Evolutionary conservation across 805 yeast genomes (phyloP).

Genomic region (Metschnikowia gruessii): DNA sequence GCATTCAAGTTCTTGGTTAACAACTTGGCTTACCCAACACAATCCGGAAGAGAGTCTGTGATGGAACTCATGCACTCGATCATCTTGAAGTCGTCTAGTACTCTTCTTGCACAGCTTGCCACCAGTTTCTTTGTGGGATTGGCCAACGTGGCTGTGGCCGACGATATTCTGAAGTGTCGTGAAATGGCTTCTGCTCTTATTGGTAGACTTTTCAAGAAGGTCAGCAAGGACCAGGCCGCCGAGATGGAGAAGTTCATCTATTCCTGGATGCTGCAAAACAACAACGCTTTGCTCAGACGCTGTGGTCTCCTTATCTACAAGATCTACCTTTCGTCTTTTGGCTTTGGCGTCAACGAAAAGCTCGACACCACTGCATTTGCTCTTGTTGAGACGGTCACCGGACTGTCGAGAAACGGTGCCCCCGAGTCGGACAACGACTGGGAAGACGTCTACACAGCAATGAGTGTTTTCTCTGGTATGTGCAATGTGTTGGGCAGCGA

Average conservation of each 20-base stretch:
- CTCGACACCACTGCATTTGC: slow-evolving; percentile 41
- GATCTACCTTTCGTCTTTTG: slow-evolving; percentile 51
- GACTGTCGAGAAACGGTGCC: slow-evolving; percentile 31
- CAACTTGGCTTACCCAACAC: slow-evolving; percentile 80
- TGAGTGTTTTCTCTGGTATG: slow-evolving; percentile 49
- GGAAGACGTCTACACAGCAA: slow-evolving; percentile 72
- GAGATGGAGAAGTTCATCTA: slow-evolving; percentile 40
- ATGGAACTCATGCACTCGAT: slow-evolving; percentile 80
- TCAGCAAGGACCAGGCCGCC: slow-evolving; percentile 33
- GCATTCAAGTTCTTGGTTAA: slow-evolving; percentile 78
- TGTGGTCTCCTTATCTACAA: slow-evolving; percentile 76
- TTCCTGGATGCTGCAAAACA: slow-evolving; percentile 63
- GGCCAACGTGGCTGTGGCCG: slow-evolving; percentile 73
- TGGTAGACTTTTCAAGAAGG: slow-evolving; percentile 49
- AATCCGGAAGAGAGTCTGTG: slow-evolving; percentile 83
- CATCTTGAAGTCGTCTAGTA: slow-evolving; percentile 60
- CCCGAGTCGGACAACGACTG: slow-evolving; percentile 49
- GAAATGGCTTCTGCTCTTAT: slow-evolving; percentile 75
- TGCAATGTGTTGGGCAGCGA: slow-evolving; percentile 36
- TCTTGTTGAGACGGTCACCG: slow-evolving; percentile 26
- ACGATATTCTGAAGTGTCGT: slow-evolving; percentile 74
- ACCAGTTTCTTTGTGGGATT: slow-evolving; percentile 81
- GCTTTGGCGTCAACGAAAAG: slow-evolving; percentile 34
- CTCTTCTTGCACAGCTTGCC: slow-evolving; percentile 56
- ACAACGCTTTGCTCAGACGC: slow-evolving; percentile 52